Percentiles rank a stretch among this genome's conserved stretches.
These are phyloP conservation scores for Pichia sp. DNA, from an alignment of 1,139 yeast genomes.

Conservation along the genomic window DNA sequence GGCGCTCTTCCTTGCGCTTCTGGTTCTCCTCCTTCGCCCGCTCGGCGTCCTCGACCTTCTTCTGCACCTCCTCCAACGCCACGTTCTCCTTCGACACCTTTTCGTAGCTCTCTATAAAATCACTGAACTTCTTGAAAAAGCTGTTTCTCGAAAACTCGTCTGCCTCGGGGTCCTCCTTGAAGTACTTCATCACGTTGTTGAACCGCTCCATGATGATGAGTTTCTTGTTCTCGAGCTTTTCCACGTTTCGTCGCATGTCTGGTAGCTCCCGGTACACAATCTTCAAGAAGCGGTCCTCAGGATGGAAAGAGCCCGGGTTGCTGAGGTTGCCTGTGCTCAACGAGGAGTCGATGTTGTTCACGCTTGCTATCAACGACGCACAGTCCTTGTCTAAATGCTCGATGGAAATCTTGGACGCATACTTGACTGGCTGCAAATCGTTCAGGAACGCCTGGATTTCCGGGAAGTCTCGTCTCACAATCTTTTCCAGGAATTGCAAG, in stretches of 20 bases:
- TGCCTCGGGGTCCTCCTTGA: slow-evolving; percentile 68
- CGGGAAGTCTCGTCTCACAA: slow-evolving; percentile 65
- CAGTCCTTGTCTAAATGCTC: slow-evolving; percentile 67
- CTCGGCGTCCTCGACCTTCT: slow-evolving; percentile 74
- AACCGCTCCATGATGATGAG: slow-evolving; percentile 62
- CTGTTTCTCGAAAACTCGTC: slow-evolving; percentile 65
- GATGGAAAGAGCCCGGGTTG: slow-evolving; percentile 72
- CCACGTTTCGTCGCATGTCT: slow-evolving; percentile 64
- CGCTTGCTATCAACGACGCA: slow-evolving; percentile 49
- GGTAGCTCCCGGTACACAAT: slow-evolving; percentile 64
- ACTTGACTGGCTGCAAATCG: slow-evolving; percentile 56
- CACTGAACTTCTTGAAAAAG: slow-evolving; percentile 73
- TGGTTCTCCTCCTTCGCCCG: slow-evolving; percentile 49
- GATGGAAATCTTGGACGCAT: slow-evolving; percentile 61
- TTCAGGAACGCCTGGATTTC: slow-evolving; percentile 55
- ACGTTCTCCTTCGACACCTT: slow-evolving; percentile 74
- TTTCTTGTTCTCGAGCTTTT: slow-evolving; percentile 59
- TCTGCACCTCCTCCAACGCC: slow-evolving; percentile 72
- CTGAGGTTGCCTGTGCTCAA: slow-evolving; percentile 73
- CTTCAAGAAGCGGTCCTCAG: slow-evolving; percentile 60
- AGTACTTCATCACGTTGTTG: slow-evolving; percentile 64
- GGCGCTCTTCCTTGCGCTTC: slow-evolving; percentile 31
- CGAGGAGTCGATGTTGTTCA: slow-evolving; percentile 68
- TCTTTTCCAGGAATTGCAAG: slow-evolving; percentile 73
- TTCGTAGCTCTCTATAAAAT: slow-evolving; percentile 71